A percentile compares a stretch with the other conserved stretches of the same genome.
Evolutionary conservation across 176 grass and related monocot genomes (phyloP).

Genomic region (Oryza longistaminata): DNA sequence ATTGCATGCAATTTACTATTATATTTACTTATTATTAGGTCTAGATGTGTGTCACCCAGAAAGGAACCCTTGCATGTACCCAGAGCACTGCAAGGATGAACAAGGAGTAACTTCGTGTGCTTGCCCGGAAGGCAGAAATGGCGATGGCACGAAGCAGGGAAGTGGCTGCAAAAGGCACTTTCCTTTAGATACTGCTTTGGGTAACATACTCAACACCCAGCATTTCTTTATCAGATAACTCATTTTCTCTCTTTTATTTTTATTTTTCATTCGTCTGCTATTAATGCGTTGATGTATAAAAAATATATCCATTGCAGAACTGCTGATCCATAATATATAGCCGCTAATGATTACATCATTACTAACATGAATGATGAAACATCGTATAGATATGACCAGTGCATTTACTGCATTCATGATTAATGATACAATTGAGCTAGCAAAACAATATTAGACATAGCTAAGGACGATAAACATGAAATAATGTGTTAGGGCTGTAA

Average conservation of each 20-base stretch:
- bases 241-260: not conserved
- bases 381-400: not conserved
- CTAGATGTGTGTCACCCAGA: slow-evolving; percentile 16
- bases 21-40: slow-evolving; percentile 20
- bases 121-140: slow-evolving; percentile 20
- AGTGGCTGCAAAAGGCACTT: slow-evolving; percentile 14
- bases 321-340: not conserved
- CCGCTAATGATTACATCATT: not conserved
- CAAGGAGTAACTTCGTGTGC: not conserved
- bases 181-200: not conserved
- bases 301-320: not conserved
- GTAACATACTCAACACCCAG: slow-evolving; percentile 2
- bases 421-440: not conserved
- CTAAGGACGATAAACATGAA: not conserved
- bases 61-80: slow-evolving; percentile 22
- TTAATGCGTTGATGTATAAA: not conserved
- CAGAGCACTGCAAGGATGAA: not conserved
- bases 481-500: not conserved
- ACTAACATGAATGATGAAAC: not conserved
- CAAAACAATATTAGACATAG: not conserved
- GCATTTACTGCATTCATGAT: not conserved
- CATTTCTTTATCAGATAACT: not conserved
- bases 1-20: not conserved
- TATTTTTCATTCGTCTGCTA: not conserved
- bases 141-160: not conserved